Evolutionary conservation across 495 filamentous ascomycete genomes (phyloP).

Genomic region (Penicillium cosmopolitanum): DNA sequence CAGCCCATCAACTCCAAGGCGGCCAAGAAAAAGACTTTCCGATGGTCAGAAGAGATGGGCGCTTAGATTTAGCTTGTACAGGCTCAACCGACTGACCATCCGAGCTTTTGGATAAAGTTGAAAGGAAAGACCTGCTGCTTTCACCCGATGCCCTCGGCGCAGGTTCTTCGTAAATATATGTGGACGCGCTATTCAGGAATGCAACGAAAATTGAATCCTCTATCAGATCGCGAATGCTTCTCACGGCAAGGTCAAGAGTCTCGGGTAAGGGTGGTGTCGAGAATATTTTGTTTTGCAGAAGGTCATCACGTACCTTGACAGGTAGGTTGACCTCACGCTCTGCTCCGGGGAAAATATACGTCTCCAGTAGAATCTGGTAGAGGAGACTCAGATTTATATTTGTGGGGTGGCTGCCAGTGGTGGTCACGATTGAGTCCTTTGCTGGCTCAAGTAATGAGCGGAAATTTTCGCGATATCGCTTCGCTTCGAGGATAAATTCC

Average conservation of each 20-base stretch:
- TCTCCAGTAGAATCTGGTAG: slow-evolving; percentile 51
- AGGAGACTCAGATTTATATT: slow-evolving; percentile 2
- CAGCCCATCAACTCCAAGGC: slow-evolving; percentile 4
- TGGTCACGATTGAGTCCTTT: not conserved
- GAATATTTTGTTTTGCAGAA: slow-evolving; percentile 62
- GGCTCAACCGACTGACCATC: not conserved
- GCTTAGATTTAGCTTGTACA: not conserved
- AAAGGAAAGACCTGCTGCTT: not conserved
- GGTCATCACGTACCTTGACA: slow-evolving; percentile 69
- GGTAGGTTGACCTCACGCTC: slow-evolving; percentile 84
- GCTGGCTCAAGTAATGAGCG: not conserved
- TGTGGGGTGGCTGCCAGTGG: not conserved
- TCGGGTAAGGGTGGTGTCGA: slow-evolving; percentile 71
- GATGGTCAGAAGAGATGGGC: slow-evolving; percentile 2
- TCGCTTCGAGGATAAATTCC: slow-evolving; percentile 88
- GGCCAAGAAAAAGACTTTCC: slow-evolving; percentile 6
- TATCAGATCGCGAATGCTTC: slow-evolving; percentile 84
- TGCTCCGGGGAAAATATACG: slow-evolving; percentile 77
- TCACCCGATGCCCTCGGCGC: not conserved
- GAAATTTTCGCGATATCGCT: slow-evolving; percentile 23
- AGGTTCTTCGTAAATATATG: not conserved
- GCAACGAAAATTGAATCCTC: slow-evolving; percentile 78
- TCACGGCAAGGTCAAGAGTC: slow-evolving; percentile 73
- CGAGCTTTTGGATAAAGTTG: not conserved
- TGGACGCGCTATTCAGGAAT: slow-evolving; percentile 64